Conservation (phyloP, 2,329 filamentous ascomycete genomes). For the Fusarium veterinarium region DNA sequence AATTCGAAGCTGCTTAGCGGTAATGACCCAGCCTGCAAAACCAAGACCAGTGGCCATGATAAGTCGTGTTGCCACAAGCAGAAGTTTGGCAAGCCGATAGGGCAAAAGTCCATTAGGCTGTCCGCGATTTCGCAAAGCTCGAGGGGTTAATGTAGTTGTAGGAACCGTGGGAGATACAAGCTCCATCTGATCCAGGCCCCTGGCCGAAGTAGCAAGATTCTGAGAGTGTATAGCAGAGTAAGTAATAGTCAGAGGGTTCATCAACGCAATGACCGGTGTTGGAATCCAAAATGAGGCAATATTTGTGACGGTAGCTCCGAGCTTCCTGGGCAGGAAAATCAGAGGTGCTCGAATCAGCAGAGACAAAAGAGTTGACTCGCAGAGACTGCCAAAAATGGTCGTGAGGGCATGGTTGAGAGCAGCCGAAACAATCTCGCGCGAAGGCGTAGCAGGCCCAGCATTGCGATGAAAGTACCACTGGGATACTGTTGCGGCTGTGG, state of each 20-base stretch:
- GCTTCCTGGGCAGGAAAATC: constrained; percentile 80
- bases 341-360: constrained; percentile 86
- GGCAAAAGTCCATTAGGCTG: constrained; percentile 73
- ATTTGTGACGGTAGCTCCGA: constrained; percentile 73
- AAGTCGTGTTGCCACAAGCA: constrained; percentile 89
- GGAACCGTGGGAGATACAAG: constrained; percentile 80
- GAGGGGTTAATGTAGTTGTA: constrained; percentile 76
- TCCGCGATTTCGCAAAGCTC: constrained; percentile 58
- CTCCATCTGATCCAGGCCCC: constrained; percentile 83
- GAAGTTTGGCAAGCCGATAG: constrained; percentile 89
- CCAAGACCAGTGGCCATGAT: constrained; percentile 92
- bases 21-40: constrained; percentile 96
- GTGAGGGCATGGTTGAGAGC: constrained; percentile 84
- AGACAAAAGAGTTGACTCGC: constrained; percentile 84
- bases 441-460: constrained; percentile 79
- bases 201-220: constrained; percentile 79
- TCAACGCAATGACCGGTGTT: constrained; percentile 84
- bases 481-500: constrained; percentile 93
- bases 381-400: constrained; percentile 92
- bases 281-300: constrained; percentile 85
- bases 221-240: constrained; percentile 95
- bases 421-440: constrained; percentile 83
- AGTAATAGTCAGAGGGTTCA: constrained; percentile 90
- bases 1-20: constrained; percentile 80
- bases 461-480: constrained; percentile 99